A percentile compares a stretch with the other conserved stretches of the same genome.
Evolutionary conservation across 2,329 filamentous ascomycete genomes (phyloP).

Genomic region (Ophiostoma himal-ulmi): DNA sequence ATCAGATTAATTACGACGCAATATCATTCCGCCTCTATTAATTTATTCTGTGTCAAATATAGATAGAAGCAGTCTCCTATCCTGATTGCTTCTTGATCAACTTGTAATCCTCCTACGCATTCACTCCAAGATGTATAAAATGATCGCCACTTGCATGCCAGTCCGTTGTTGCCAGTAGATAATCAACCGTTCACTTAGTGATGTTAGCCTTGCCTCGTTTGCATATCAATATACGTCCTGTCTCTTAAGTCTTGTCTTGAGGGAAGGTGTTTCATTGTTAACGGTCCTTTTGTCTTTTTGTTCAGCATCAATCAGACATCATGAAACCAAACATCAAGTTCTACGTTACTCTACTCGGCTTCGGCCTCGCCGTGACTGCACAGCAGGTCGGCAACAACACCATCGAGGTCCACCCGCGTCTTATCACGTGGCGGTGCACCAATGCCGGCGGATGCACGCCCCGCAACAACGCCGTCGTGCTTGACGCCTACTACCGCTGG

Average conservation of each 20-base stretch:
- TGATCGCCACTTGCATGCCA: constrained; percentile 6
- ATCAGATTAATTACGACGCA: background rate
- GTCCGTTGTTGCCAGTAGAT: background rate
- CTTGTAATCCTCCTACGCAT: background rate
- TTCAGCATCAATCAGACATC: background rate
- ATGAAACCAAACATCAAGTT: background rate
- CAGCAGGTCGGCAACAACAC: constrained; percentile 15
- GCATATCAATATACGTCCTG: background rate
- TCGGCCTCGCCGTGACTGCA: background rate
- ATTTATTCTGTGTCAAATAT: no score
- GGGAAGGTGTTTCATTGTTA: no score
- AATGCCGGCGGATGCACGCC: constrained; percentile 12
- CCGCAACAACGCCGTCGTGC: constrained; percentile 33
- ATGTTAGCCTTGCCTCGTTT: background rate
- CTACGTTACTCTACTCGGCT: background rate
- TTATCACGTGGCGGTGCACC: constrained; percentile 17
- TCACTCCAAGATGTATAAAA: background rate
- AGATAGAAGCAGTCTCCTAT: no score
- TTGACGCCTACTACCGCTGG: constrained; percentile 57
- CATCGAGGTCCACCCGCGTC: constrained; percentile 12
- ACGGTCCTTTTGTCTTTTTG: background rate
- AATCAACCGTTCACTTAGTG: constrained; percentile 4
- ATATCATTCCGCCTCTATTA: background rate
- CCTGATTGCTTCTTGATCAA: background rate
- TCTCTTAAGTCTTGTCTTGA: no score